These are phyloP conservation scores for Triglochin maritima DNA, from an alignment of 106 monocot genomes.

Conservation along the genomic window DNA sequence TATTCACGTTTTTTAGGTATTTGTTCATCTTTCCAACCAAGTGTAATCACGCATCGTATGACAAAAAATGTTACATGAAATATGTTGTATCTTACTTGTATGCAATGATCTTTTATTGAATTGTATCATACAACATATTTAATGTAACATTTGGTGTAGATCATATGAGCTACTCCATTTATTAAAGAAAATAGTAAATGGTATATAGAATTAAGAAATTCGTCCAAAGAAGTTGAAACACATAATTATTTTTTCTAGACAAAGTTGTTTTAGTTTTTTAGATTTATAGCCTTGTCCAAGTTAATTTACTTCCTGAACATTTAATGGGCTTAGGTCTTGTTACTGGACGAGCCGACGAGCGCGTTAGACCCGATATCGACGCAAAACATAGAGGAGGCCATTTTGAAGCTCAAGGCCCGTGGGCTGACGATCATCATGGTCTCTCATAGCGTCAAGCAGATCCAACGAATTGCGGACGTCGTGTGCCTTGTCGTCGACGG, in stretches of 20 bases:
- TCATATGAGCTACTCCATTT: background rate
- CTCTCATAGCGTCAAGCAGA: conserved; percentile 85
- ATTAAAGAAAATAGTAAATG: background rate
- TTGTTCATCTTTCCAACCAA: too few relatives aligned
- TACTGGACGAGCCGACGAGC: conserved; percentile 89
- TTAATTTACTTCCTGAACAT: too few relatives aligned
- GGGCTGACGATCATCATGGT: conserved; percentile 66
- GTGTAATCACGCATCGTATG: too few relatives aligned
- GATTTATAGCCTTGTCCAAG: too few relatives aligned
- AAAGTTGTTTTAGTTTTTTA: background rate
- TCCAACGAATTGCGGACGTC: conserved; percentile 70
- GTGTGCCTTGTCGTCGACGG: conserved; percentile 70
- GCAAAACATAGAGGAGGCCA: conserved; percentile 82
- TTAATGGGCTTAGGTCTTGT: conserved; percentile 33
- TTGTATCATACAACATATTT: too few relatives aligned
- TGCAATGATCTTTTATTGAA: too few relatives aligned
- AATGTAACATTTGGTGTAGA: background rate
- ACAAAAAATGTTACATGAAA: too few relatives aligned
- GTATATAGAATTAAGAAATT: background rate
- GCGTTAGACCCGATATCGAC: conserved; percentile 92
- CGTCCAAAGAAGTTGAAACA: background rate
- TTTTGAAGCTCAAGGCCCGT: conserved; percentile 43
- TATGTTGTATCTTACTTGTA: too few relatives aligned
- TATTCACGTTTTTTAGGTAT: background rate
- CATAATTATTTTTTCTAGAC: too few relatives aligned